Percentiles rank a stretch among this genome's conserved stretches.
These are phyloP conservation scores for Candida hispaniensis DNA, from an alignment of 805 yeast species.

Conservation along the genomic window DNA sequence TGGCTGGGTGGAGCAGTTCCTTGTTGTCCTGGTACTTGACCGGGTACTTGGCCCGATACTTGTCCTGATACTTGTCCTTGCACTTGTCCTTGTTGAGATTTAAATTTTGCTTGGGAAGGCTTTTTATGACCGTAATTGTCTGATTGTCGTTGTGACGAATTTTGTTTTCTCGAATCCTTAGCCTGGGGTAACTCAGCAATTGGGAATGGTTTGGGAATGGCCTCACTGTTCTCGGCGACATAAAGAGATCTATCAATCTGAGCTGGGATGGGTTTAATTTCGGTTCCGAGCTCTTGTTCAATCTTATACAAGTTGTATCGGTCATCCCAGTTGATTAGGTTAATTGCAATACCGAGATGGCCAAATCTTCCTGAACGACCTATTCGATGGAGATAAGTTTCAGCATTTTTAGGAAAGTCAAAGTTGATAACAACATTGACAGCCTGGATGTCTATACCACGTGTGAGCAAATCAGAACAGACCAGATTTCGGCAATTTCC, in stretches of 20 bases:
- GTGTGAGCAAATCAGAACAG: constrained; percentile 89
- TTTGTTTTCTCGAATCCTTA: constrained; percentile 17
- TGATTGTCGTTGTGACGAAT: constrained; percentile 22
- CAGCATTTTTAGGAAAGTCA: constrained; percentile 97
- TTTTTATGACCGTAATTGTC: constrained; percentile 19
- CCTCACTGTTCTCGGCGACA: constrained; percentile 50
- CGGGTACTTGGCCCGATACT: constrained; percentile 12
- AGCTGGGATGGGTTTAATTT: constrained; percentile 94
- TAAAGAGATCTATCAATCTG: constrained; percentile 79
- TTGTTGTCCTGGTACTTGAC: constrained; percentile 16
- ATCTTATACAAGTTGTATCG: constrained; percentile 86
- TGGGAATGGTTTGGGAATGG: constrained; percentile 85
- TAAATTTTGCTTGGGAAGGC: constrained; percentile 4
- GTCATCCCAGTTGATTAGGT: constrained; percentile 93
- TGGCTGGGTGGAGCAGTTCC: constrained; percentile 8
- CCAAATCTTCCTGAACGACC: constrained; percentile 99
- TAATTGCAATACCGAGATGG: constrained; percentile 94
- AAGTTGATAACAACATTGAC: constrained; percentile 96
- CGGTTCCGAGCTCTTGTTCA: constrained; percentile 95
- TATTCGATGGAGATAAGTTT: constrained; percentile 93
- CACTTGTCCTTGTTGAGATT: constrained; percentile 12
- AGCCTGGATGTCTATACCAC: constrained; percentile 99
- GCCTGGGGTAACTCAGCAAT: constrained; percentile 37
- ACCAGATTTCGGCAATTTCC: constrained; percentile 96
- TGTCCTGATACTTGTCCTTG: constrained; percentile 7